Base-by-base conservation (phyloP, 129 eudicot genomes). In the Pseudognaphalium luteoalbum region DNA sequence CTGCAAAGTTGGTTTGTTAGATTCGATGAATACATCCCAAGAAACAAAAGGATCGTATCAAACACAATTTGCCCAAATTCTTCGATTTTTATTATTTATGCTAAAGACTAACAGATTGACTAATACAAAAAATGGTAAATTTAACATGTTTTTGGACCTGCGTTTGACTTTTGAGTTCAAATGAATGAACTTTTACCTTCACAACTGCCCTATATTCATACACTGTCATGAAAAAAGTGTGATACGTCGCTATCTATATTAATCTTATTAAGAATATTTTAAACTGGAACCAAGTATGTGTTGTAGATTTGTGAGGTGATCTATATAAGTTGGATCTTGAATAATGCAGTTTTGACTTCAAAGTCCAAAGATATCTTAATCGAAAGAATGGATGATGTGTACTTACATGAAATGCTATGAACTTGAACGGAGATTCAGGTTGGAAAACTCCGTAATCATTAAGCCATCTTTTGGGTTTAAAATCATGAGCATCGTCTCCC, bases 401-500 rank as follows among this genome's bases (percentile, higher is more conserved):
- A 67, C 86, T 51, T 51, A 88, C 94, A 76, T 88, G 94, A 85
- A 88, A 86, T 61, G 90, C 83, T 50, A 83, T 72, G 72, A 88
- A 88, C 76, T 88, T 88, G 75, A 88, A 88, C 44, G 71, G 71
- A 51, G 58, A 51, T 51, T 12, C 20, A 6, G 58, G 58, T 15
- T 51, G 58, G 6, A 89, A 89, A 56, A 35, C 70, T 25, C 92
- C 92, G 30, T 89, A 56, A 67, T 80, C 75, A 62, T 89, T 80
- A 50, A 87, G 84, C 96, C 90, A 87, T 76, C 92, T 83, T 68
- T 89, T 92, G 0, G 96, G 92, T 25, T 82, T 84, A 39, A 85
- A 89, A 68, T 88, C 96, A 70, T 82, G 83, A 3, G 96, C 44
- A 41, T 93, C 96, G 2, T 93, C 98, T 70, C 97, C 93, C 98